Evolutionary conservation across 176 grass and related monocot species (phyloP).

Genomic region (Zea mays): Zm-B73-REFERENCE-NAM-5.0 NC_050099.1:191041001-191041500

Average conservation of each 20-base stretch:
- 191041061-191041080: constrained; percentile 76
- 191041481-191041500: constrained; percentile 66
- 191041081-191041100: constrained; percentile 58
- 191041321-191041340: constrained; percentile 59
- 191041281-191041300: constrained; percentile 62
- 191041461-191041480: constrained; percentile 96
- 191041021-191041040: constrained; percentile 49
- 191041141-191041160: constrained; percentile 74
- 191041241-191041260: constrained; percentile 89
- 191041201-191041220: constrained; percentile 76
- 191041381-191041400: constrained; percentile 69
- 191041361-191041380: constrained; percentile 71
- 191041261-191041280: constrained; percentile 65
- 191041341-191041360: constrained; percentile 74
- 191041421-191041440: constrained; percentile 46
- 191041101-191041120: constrained; percentile 61
- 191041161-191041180: constrained; percentile 71
- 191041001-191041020: constrained; percentile 68
- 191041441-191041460: constrained; percentile 76
- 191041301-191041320: constrained; percentile 60
- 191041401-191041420: constrained; percentile 57
- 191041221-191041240: constrained; percentile 73
- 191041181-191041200: constrained; percentile 55
- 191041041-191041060: constrained; percentile 53
- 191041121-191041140: constrained; percentile 48